Percentiles rank a stretch among this genome's conserved stretches.
These are phyloP conservation scores for Wickerhamiella alocasiicola DNA, from an alignment of 805 yeast genomes.

Conservation along the genomic window DNA sequence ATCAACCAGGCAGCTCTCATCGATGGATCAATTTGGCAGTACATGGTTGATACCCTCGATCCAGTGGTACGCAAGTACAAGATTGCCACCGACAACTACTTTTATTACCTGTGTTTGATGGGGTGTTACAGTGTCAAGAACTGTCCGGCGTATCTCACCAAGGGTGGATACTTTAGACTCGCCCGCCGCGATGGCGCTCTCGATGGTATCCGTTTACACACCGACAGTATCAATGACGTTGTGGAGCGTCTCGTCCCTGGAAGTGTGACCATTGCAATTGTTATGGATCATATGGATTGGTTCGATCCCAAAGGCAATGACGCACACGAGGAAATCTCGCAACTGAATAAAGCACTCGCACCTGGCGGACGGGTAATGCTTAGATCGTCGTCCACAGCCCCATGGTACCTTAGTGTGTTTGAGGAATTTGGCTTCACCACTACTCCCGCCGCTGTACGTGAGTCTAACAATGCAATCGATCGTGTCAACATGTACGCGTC, in stretches of 20 bases:
- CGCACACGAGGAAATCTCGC: conserved; percentile 53
- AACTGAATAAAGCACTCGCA: conserved; percentile 48
- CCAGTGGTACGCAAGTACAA: conserved; percentile 55
- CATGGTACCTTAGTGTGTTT: conserved; percentile 67
- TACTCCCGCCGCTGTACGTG: conserved; percentile 56
- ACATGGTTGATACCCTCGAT: conserved; percentile 66
- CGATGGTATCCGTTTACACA: conserved; percentile 62
- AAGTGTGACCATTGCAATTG: conserved; percentile 62
- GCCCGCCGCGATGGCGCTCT: conserved; percentile 39
- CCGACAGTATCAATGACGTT: conserved; percentile 68
- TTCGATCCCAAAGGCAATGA: conserved; percentile 54
- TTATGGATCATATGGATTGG: conserved; percentile 94
- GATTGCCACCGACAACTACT: conserved; percentile 61
- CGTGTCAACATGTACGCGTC: conserved; percentile 82
- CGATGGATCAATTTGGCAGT: conserved; percentile 56
- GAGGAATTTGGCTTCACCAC: conserved; percentile 57
- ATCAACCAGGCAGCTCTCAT: conserved; percentile 73
- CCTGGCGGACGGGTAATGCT: conserved; percentile 63
- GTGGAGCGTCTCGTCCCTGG: conserved; percentile 49
- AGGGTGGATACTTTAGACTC: conserved; percentile 42
- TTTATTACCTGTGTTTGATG: conserved; percentile 55
- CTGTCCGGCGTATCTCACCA: conserved; percentile 66
- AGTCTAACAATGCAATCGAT: conserved; percentile 54
- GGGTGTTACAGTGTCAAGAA: conserved; percentile 49
- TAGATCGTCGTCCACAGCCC: conserved; percentile 58